Conservation (phyloP, 345 rosid genomes). For the Salix purpurea region DNA sequence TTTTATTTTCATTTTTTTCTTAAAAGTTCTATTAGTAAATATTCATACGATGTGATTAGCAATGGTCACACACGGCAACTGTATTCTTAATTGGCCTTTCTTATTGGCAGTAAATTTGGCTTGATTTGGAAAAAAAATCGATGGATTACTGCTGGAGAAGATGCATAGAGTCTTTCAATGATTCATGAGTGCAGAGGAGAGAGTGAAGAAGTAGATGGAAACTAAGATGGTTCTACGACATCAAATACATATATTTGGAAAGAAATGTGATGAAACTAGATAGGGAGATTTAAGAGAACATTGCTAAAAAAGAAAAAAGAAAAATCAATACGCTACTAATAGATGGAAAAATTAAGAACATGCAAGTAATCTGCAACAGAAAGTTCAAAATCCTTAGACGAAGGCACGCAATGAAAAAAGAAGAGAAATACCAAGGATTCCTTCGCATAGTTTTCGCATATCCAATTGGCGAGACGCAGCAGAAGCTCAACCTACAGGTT, state of each 20-base stretch:
- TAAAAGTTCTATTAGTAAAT: not conserved
- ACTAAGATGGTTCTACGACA: not conserved
- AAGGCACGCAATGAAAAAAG: constrained; percentile 8
- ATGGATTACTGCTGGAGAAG: not conserved
- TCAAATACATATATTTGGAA: not conserved
- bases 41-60: not conserved
- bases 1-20: not conserved
- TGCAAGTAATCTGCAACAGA: not conserved
- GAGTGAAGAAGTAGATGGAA: not conserved
- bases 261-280: not conserved
- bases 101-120: not conserved
- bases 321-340: not conserved
- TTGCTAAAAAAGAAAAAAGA: not conserved
- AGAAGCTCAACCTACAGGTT: constrained; percentile 90
- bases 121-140: not conserved
- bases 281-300: not conserved
- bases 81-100: not conserved
- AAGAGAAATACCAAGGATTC: constrained; percentile 67
- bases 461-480: constrained; percentile 79
- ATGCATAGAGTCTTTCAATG: not conserved
- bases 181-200: not conserved
- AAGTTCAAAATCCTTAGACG: not conserved
- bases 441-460: constrained; percentile 70
- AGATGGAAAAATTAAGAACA: not conserved
- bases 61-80: not conserved